These are phyloP conservation scores for Saccharomycopsis microspora DNA, from an alignment of 805 yeast genomes.

Conservation along the genomic window DNA sequence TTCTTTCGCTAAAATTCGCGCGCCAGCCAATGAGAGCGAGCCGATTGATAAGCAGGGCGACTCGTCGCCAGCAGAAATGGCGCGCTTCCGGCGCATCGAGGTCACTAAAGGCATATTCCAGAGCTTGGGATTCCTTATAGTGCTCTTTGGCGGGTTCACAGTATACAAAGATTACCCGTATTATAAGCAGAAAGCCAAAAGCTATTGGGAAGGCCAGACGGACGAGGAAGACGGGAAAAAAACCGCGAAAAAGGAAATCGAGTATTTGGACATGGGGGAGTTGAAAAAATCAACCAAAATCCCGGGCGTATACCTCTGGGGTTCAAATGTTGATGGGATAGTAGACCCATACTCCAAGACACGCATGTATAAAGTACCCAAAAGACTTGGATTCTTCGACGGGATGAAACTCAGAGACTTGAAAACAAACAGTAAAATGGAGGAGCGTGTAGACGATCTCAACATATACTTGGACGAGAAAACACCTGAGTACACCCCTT, in stretches of 20 bases:
- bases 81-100: constrained; percentile 10
- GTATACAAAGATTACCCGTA: constrained; percentile 28
- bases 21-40: too few species aligned
- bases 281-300: constrained; percentile 25
- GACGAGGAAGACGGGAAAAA: constrained; percentile 13
- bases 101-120: constrained; percentile 14
- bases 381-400: constrained; percentile 55
- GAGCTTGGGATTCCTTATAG: constrained; percentile 9
- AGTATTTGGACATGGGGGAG: neutral
- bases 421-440: constrained; percentile 23
- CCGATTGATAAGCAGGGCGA: too few species aligned
- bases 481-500: constrained; percentile 21
- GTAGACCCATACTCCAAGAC: constrained; percentile 20
- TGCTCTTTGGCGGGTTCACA: constrained; percentile 13
- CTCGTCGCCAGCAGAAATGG: neutral
- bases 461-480: constrained; percentile 20
- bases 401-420: constrained; percentile 46
- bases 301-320: constrained; percentile 59
- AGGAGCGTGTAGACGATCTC: constrained; percentile 12
- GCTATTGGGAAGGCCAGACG: constrained; percentile 19
- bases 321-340: constrained; percentile 34
- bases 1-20: too few species aligned
- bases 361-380: constrained; percentile 38
- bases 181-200: constrained; percentile 24
- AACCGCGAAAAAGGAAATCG: constrained; percentile 15